Conservation (phyloP, 2,329 filamentous ascomycete species). For the Monilinia laxa region DNA sequence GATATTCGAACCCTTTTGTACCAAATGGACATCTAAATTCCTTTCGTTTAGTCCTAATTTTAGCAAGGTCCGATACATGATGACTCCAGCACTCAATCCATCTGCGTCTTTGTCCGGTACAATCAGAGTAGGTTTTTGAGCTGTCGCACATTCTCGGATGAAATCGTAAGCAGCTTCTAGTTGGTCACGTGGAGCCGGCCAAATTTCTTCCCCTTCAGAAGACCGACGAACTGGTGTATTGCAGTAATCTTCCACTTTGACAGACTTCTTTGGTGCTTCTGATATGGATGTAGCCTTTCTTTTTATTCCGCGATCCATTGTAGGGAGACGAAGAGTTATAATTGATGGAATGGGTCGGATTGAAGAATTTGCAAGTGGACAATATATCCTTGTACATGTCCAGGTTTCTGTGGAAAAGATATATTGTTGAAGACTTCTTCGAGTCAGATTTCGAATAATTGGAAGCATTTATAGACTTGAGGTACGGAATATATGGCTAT, state of each 20-base stretch:
- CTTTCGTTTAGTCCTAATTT: constrained; percentile 55
- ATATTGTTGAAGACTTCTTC: neutral
- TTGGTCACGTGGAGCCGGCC: constrained; percentile 59
- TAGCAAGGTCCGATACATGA: constrained; percentile 58
- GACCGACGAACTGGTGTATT: constrained; percentile 24
- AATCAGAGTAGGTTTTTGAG: constrained; percentile 55
- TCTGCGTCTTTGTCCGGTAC: constrained; percentile 70
- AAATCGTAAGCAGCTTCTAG: constrained; percentile 56
- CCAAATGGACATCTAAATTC: constrained; percentile 57
- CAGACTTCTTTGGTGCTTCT: constrained; percentile 24
- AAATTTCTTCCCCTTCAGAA: constrained; percentile 44
- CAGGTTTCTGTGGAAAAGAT: neutral
- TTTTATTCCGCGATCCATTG: constrained; percentile 28
- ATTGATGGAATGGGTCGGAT: neutral
- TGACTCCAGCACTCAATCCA: constrained; percentile 63
- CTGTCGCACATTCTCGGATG: constrained; percentile 55
- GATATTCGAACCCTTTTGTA: constrained; percentile 59
- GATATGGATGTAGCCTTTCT: constrained; percentile 25
- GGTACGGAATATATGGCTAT: too few species aligned
- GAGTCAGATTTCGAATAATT: neutral
- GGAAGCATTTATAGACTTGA: neutral
- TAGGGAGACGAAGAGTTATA: neutral
- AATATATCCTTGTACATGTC: neutral
- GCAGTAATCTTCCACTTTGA: constrained; percentile 36
- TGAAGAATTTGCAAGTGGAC: neutral